Base-by-base conservation (phyloP, 225 moss, liverwort and hornwort species). In the Anthoceros angustus region DNA sequence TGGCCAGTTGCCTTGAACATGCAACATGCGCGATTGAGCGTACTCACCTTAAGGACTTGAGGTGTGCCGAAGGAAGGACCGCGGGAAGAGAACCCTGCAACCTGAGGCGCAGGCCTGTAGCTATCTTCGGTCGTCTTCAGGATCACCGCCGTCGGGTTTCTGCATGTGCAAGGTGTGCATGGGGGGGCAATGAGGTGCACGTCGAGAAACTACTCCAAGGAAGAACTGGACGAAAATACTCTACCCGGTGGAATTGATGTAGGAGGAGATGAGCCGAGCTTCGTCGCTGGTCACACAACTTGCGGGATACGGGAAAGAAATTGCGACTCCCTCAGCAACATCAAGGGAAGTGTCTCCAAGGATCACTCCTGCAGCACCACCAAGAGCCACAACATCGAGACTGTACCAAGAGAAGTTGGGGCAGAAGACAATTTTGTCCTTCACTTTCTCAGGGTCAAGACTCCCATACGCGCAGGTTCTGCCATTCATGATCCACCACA, bases 1-100 rank as follows among this genome's bases (percentile, higher is more conserved):
- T 5, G n/a, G 24, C 1, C 8, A 41, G 14, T 7, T 40, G 24
- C 14, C 14, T 66, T 24, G 39, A 23, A 66, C 40, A 66, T 5
- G 7, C 18, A 1, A 1, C 9, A 66, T 18, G 25, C 63, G 12
- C 1, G 25, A 63, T 21, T 9, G 26, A 14, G 21, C 6, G 24
- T 12, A n/a, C 24, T 8, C 32, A 69, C 74, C 74, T 74, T 74
- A 39, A 74, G 45, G 14, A 87, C 77, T 39, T 84, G 78, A 25
- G 66, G 50, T 39, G 77, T 65, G 4, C 79, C 6, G 21, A 21
- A 10, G 43, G 76, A 85, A 6, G 87, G 83, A 62, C 87, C 87
- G 16, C 87, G 81, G 20, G 80, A 74, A 32, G 87, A 87, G 50
- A 77, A 77, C 0, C 16, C 6, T 5, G 70, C 73, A 32, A 64